Conservation (phyloP, 305 asterid species). For the Lippia alba region DNA sequence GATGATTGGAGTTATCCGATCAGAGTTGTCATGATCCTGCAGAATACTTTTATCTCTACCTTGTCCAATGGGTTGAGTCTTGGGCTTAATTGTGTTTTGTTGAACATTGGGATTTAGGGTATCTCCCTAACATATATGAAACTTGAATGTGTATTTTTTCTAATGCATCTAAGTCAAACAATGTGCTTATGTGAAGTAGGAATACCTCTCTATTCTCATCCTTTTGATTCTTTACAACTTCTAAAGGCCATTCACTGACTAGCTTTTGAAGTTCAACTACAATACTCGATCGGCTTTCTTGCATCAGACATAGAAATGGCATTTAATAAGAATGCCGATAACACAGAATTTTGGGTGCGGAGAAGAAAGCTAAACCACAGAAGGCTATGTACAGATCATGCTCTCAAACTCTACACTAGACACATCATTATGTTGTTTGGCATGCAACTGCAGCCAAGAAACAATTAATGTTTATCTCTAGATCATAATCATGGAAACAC, state of each 20-base stretch:
- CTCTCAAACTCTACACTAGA: slow-evolving; percentile 29
- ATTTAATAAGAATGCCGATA: background rate
- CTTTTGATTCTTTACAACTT: slow-evolving; percentile 66
- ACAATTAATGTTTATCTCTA: slow-evolving; percentile 17
- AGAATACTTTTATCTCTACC: no score
- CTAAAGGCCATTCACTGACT: slow-evolving; percentile 76
- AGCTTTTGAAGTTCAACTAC: slow-evolving; percentile 79
- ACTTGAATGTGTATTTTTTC: no score
- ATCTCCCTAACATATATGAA: no score
- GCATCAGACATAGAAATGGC: slow-evolving; percentile 39
- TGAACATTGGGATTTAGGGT: no score
- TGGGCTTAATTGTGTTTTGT: no score
- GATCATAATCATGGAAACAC: slow-evolving; percentile 17
- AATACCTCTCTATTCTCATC: slow-evolving; percentile 65
- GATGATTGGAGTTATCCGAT: no score
- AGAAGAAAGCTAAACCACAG: no score
- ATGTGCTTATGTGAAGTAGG: no score
- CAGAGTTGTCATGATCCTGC: no score
- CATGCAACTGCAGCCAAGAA: slow-evolving; percentile 71
- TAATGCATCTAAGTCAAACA: no score
- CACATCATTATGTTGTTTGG: slow-evolving; percentile 75
- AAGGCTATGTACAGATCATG: no score
- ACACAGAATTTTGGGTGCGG: background rate
- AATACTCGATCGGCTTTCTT: slow-evolving; percentile 57
- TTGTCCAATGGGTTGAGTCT: no score